phyloP scores from a whole-genome alignment of 805 yeast genomes.

The Vanderwaltozyma tropicalis region DNA sequence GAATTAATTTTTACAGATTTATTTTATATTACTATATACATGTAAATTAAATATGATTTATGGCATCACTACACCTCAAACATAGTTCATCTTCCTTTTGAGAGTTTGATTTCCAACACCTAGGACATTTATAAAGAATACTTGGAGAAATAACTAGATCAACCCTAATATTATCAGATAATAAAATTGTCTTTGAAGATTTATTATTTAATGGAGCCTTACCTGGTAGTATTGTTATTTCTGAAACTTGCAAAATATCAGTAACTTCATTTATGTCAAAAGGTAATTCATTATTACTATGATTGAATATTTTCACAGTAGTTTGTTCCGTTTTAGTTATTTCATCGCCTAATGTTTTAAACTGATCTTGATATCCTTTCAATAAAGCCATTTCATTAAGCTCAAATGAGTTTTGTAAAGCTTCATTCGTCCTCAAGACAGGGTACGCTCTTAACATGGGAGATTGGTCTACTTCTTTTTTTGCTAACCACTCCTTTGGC shows the following conservation, averaged over 20 bases:
- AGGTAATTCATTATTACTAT: slow-evolving; percentile 3
- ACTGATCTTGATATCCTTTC: slow-evolving; percentile 12
- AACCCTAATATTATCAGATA: slow-evolving; percentile 20
- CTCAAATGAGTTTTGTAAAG: slow-evolving; percentile 7
- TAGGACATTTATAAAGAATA: slow-evolving; percentile 59
- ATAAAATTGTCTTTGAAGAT: background rate
- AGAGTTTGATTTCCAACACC: slow-evolving; percentile 84
- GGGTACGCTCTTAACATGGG: slow-evolving; percentile 9
- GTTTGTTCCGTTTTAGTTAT: slow-evolving; percentile 20
- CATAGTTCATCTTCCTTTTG: slow-evolving; percentile 47
- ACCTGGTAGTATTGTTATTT: slow-evolving; percentile 32
- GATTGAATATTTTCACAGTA: slow-evolving; percentile 21
- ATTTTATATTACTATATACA: background rate
- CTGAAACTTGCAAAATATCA: slow-evolving; percentile 57
- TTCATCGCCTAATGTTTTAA: slow-evolving; percentile 10
- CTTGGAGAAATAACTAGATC: slow-evolving; percentile 32
- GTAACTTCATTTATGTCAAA: slow-evolving; percentile 35
- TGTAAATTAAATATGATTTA: slow-evolving; percentile 1
- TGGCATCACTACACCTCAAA: slow-evolving; percentile 45
- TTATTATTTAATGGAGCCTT: slow-evolving; percentile 4
- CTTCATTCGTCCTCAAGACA: background rate
- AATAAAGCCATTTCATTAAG: slow-evolving; percentile 12
- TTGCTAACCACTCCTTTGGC: slow-evolving; percentile 26
- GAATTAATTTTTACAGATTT: background rate
- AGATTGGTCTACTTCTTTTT: background rate